phyloP scores from a whole-genome alignment of 2,329 filamentous ascomycete species.

The Paraconiothyrium sp. region DNA sequence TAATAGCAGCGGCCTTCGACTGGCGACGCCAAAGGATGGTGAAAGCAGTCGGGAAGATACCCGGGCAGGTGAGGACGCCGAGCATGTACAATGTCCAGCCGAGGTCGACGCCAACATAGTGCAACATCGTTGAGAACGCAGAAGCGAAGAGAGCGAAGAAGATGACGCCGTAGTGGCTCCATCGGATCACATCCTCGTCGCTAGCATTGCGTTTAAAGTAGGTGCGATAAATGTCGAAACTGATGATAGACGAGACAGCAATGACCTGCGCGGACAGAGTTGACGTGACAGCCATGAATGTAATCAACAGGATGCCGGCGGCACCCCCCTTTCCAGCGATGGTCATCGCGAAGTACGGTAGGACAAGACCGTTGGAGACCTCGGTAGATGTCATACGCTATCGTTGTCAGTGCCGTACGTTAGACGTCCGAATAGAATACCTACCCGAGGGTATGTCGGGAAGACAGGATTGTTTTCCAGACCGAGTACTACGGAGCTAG shows the following conservation, averaged over 20 bases:
- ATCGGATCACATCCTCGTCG: constrained; percentile 61
- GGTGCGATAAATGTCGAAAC: constrained; percentile 63
- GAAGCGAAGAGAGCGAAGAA: constrained; percentile 63
- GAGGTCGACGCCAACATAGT: constrained; percentile 64
- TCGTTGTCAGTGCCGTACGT: constrained; percentile 8
- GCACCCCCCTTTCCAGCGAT: constrained; percentile 53
- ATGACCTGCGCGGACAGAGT: constrained; percentile 64
- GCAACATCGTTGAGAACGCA: constrained; percentile 61
- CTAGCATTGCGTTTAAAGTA: constrained; percentile 60
- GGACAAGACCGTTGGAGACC: constrained; percentile 49
- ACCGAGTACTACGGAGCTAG: constrained; percentile 59
- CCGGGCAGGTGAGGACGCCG: constrained; percentile 62
- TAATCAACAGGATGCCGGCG: constrained; percentile 49
- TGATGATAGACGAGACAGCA: constrained; percentile 63
- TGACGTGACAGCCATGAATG: constrained; percentile 56
- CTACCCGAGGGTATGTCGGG: constrained; percentile 60
- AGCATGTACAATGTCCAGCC: constrained; percentile 67
- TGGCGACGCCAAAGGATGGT: constrained; percentile 64
- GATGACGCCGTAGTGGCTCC: constrained; percentile 63
- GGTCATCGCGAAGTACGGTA: constrained; percentile 52
- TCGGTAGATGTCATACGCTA: constrained; percentile 50
- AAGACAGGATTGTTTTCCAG: constrained; percentile 61
- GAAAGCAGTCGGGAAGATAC: constrained; percentile 64
- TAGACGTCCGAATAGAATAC: neutral
- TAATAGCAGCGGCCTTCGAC: constrained; percentile 59